phyloP scores from a whole-genome alignment of 345 rosid species.

The Salix viminalis region DNA sequence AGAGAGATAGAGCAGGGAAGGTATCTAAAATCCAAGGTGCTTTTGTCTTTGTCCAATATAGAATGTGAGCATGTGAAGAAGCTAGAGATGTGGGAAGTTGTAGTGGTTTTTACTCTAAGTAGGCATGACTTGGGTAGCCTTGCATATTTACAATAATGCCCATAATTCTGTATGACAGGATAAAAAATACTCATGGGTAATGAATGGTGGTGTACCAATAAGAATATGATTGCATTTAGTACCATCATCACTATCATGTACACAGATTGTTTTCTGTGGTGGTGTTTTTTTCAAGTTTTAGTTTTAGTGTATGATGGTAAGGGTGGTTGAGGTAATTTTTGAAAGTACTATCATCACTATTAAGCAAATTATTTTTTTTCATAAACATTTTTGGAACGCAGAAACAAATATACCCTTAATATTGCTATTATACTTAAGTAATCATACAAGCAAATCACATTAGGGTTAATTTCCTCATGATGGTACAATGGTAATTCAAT shows the following conservation, averaged over 20 bases:
- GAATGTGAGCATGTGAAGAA: conserved; percentile 12
- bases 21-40: background rate
- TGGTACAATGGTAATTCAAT: conserved; percentile 6
- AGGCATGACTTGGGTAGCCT: background rate
- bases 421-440: background rate
- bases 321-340: too few relatives aligned
- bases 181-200: background rate
- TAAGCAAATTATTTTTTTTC: too few relatives aligned
- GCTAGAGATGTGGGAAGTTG: background rate
- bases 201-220: too few relatives aligned
- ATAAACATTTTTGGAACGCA: too few relatives aligned
- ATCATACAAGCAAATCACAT: background rate
- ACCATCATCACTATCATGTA: background rate
- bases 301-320: background rate
- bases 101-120: conserved; percentile 10
- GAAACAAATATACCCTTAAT: background rate
- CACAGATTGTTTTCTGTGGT: background rate
- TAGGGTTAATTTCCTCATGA: background rate
- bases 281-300: background rate
- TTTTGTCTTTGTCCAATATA: background rate
- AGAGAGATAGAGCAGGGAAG: conserved; percentile 7
- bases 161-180: conserved; percentile 8
- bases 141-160: conserved; percentile 33
- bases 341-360: too few relatives aligned
- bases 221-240: conserved; percentile 11